Evolutionary conservation across 2,329 filamentous ascomycete species (phyloP), one percentile per base, ranked within the genome.

Genomic region (Penicillium sp.): DNA sequence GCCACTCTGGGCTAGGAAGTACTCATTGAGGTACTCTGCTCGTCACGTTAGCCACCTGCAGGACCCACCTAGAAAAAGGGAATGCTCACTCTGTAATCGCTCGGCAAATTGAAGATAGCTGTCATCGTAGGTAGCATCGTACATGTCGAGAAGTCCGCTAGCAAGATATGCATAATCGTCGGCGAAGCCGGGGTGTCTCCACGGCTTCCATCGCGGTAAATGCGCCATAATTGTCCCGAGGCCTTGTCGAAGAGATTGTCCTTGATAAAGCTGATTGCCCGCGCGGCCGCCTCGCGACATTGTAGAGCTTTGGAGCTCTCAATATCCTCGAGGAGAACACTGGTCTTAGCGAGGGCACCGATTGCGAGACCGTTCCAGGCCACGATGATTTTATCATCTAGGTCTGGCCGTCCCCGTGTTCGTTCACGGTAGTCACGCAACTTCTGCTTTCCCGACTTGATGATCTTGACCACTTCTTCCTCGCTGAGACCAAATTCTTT

Each of bases 91-190:
- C 72, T 97, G 92, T 13, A 99, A 73, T 18, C 80, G 77, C 61
- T 92, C 86, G 0, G 92, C 92, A 77, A 92, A 95, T 53, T 85
- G 75, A 4, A 96, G 76, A 72, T 87, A 88, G 36, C 74, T 72
- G 56, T 86, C 83, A 49, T 95, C 84, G 54, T 86, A 86, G 0
- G 89, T 95, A 0, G 86, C 81, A 66, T 92, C 85, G 65, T 95
- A 95, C 25, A 97, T 79, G 58, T 91, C 86, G 49, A 97, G 75
- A 1, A 96, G 76, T 0, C 90, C 92, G 41, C 86, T 82, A 41
- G 90, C 87, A 34, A 97, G 69, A 68, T 92, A 95, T 2, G 92
- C 89, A 65, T 97, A 97, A 72, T 99, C 93, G 61, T 97, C 93
- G 1, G 92, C 89, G 69, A 97, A 95, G 0, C 82, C 91, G 33